Base-by-base conservation (phyloP, 352 stramenopile species). In the Pelagophyceae sp. region DNA sequence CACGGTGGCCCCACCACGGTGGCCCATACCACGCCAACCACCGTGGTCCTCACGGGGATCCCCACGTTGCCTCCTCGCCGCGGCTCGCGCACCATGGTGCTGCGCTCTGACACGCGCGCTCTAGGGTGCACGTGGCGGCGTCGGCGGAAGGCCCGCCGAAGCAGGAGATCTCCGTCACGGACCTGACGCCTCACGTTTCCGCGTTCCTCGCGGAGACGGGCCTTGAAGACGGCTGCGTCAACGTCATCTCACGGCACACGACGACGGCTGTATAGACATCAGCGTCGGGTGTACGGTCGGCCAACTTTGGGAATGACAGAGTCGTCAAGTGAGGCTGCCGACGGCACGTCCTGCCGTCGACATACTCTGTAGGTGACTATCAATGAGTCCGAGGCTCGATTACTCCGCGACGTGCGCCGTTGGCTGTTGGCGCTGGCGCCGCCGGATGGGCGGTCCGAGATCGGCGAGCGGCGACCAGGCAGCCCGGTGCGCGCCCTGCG, bases 301-400 rank as follows among this genome's bases (percentile, higher is more conserved):
- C n/a, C n/a, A n/a, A n/a, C n/a, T n/a, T n/a, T n/a, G n/a, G n/a
- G n/a, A n/a, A n/a, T n/a, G n/a, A n/a, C n/a, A n/a, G n/a, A n/a
- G n/a, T n/a, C n/a, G n/a, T n/a, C n/a, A n/a, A n/a, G n/a, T n/a
- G n/a, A n/a, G n/a, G n/a, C n/a, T n/a, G n/a, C n/a, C n/a, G n/a
- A n/a, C n/a, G n/a, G n/a, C n/a, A n/a, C n/a, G n/a, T n/a, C n/a
- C n/a, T n/a, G n/a, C n/a, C n/a, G n/a, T n/a, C n/a, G n/a, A n/a
- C n/a, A n/a, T n/a, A n/a, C n/a, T n/a, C n/a, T n/a, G n/a, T n/a
- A 81, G 0, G 81, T 91, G 75, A 88, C 83, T 20, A 90, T 91
- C 78, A 91, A 91, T 71, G 87, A 91, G 78, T 79, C 80, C 58
- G 87, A 91, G 82, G 72, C 45, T 0, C 80, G 87, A 37, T 72